Base-by-base conservation (phyloP, 495 filamentous ascomycete species). In the Parachaetomium inaequale region DNA sequence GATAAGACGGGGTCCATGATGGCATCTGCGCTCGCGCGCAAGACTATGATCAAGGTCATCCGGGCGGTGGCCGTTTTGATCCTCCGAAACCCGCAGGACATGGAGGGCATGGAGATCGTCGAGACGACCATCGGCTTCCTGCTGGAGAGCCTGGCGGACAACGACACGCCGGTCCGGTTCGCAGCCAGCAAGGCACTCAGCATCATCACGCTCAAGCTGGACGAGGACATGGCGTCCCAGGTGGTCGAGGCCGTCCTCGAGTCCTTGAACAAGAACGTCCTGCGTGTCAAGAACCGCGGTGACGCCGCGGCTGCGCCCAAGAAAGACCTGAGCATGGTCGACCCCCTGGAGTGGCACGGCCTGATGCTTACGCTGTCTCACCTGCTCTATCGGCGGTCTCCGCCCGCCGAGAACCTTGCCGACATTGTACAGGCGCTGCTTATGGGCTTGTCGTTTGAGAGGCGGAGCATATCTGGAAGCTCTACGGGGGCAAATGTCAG, bases 111-210 rank as follows among this genome's bases (percentile, higher is more conserved):
- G 21, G 80, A 79, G 42, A 68, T 80, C 17, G 72, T 95, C n/a
- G 91, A 96, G 68, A 82, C 87, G 50, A 85, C 88, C 17, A 87
- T 99, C 62, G 86, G 85, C 28, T 81, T 85, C 55, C 71, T 92
- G 4, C 79, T 98, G 7, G 81, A 84, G 29, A 77, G 76, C 10
- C 74, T 93, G 2, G 84, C 83, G 11, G 93, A 98, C 68, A 88
- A 90, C 60, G 91, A 96, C 65, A 97, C 93, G 0, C 88, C 90
- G 7, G 91, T 98, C 31, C 81, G 94, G 40, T 84, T 95, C 72
- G 88, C 93, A 36, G 90, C 93, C 11, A 95, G 91, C 74, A 99
- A 99, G 75, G 88, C 92, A 15, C 82, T 98, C 51, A 95, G 91
- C 64, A 82, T 96, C 29, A 85, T 98, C 64, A 86, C 92, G 0